Conservation (phyloP, 2,329 filamentous ascomycete genomes). For the Neonectria magnoliae region DNA sequence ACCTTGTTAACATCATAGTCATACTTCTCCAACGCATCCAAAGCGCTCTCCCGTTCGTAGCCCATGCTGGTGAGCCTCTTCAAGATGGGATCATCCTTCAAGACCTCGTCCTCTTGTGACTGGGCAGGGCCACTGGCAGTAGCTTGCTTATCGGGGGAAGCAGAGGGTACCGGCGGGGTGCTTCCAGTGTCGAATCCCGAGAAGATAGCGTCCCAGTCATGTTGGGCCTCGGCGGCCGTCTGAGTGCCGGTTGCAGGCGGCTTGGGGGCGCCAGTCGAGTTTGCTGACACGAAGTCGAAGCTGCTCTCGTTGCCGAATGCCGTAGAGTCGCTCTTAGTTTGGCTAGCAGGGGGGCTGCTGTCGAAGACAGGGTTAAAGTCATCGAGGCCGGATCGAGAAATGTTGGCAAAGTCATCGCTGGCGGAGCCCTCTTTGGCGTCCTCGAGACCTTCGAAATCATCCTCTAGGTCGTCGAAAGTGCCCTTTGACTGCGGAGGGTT, state of each 20-base stretch:
- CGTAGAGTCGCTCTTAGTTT: constrained; percentile 63
- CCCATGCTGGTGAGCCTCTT: constrained; percentile 93
- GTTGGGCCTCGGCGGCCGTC: constrained; percentile 58
- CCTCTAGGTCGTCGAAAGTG: constrained; percentile 79
- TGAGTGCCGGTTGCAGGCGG: constrained; percentile 53
- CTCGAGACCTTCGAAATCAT: constrained; percentile 83
- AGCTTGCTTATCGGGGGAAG: constrained; percentile 32
- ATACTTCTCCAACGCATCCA: constrained; percentile 88
- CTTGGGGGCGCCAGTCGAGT: constrained; percentile 44
- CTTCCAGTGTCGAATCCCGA: constrained; percentile 74
- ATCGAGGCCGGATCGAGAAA: constrained; percentile 75
- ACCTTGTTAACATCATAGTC: constrained; percentile 98
- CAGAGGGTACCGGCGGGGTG: constrained; percentile 42
- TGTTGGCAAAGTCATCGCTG: constrained; percentile 82
- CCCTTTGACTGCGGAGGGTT: constrained; percentile 54
- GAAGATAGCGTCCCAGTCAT: constrained; percentile 97
- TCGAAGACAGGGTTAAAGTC: constrained; percentile 88
- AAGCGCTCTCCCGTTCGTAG: constrained; percentile 77
- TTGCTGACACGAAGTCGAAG: constrained; percentile 66
- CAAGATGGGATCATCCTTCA: constrained; percentile 79
- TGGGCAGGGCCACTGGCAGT: constrained; percentile 25
- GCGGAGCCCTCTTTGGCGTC: constrained; percentile 84
- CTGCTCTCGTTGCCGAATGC: constrained; percentile 65
- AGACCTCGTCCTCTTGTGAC: constrained; percentile 66
- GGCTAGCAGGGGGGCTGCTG: constrained; percentile 68